These are phyloP conservation scores for Penicillium sp. DNA, from an alignment of 2,329 filamentous ascomycete species.

Conservation along the genomic window DNA sequence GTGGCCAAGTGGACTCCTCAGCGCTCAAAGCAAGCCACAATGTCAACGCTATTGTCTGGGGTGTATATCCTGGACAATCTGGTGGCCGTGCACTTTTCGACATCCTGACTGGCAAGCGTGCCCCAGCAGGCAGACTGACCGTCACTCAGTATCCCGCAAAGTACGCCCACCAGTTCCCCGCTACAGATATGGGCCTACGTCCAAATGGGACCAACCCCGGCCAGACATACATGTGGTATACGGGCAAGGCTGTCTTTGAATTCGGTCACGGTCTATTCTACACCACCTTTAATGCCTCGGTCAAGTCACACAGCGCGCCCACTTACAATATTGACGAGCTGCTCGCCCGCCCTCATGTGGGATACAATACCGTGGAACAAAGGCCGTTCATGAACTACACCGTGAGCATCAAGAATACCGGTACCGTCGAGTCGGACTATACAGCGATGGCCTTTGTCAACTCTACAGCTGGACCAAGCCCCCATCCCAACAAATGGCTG, in stretches of 20 bases:
- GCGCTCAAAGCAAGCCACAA: constrained; percentile 39
- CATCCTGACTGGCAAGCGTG: constrained; percentile 42
- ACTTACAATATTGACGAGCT: constrained; percentile 40
- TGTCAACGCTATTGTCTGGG: constrained; percentile 45
- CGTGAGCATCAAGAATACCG: constrained; percentile 38
- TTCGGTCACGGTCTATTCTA: constrained; percentile 48
- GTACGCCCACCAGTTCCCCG: constrained; percentile 44
- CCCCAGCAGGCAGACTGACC: constrained; percentile 43
- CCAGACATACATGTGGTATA: constrained; percentile 48
- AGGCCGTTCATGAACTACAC: constrained; percentile 40
- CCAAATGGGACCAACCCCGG: constrained; percentile 41
- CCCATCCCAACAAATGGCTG: constrained; percentile 45
- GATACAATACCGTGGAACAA: constrained; percentile 32
- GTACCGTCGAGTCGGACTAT: constrained; percentile 40
- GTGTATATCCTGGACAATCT: constrained; percentile 46
- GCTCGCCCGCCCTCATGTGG: constrained; percentile 26
- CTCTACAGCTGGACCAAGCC: constrained; percentile 40
- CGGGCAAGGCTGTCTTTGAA: constrained; percentile 38
- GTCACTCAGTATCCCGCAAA: constrained; percentile 40
- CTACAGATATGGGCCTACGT: constrained; percentile 43
- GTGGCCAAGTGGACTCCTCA: constrained; percentile 45
- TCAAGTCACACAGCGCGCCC: not conserved
- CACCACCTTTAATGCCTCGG: constrained; percentile 37
- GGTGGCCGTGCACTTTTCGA: constrained; percentile 44
- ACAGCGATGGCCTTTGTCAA: constrained; percentile 42